Evolutionary conservation across 768 basidiomycete species (phyloP).

Genomic region (Russula virescens): DNA sequence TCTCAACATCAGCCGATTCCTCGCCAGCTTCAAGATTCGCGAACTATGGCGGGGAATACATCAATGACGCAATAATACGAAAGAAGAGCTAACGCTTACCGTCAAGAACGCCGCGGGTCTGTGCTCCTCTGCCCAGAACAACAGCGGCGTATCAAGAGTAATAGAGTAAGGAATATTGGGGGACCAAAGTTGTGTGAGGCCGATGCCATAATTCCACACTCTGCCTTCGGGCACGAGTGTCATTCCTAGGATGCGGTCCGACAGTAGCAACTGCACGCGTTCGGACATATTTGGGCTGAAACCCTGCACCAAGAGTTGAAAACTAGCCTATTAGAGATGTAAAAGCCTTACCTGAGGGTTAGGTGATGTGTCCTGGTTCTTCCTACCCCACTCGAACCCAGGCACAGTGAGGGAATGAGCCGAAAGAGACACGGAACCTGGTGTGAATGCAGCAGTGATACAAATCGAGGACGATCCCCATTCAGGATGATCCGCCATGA

Average conservation of each 20-base stretch:
- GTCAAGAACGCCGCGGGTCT: constrained; percentile 91
- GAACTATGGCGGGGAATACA: constrained; percentile 46
- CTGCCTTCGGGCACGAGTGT: constrained; percentile 90
- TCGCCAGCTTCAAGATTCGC: constrained; percentile 86
- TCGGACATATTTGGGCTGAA: constrained; percentile 99
- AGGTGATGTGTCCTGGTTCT: constrained; percentile 79
- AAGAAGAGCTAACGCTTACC: constrained; percentile 40
- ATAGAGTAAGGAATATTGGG: constrained; percentile 76
- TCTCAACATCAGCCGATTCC: constrained; percentile 93
- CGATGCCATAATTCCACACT: constrained; percentile 96
- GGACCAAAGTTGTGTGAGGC: constrained; percentile 88
- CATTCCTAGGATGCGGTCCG: constrained; percentile 94
- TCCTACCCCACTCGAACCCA: constrained; percentile 98
- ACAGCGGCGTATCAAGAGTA: constrained; percentile 84
- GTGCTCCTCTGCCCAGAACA: constrained; percentile 96
- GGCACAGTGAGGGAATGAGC: constrained; percentile 86
- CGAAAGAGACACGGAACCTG: constrained; percentile 93
- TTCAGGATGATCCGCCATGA: constrained; percentile 95
- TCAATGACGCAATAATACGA: constrained; percentile 10
- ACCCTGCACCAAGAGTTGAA: constrained; percentile 40
- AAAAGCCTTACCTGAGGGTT: constrained; percentile 57
- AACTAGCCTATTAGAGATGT: neutral
- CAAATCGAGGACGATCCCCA: constrained; percentile 94
- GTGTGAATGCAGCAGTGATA: constrained; percentile 92
- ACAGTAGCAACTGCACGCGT: constrained; percentile 85